These are phyloP conservation scores for Mucor saturninus DNA, from an alignment of 371 early-diverging fungal species.

Conservation along the genomic window DNA sequence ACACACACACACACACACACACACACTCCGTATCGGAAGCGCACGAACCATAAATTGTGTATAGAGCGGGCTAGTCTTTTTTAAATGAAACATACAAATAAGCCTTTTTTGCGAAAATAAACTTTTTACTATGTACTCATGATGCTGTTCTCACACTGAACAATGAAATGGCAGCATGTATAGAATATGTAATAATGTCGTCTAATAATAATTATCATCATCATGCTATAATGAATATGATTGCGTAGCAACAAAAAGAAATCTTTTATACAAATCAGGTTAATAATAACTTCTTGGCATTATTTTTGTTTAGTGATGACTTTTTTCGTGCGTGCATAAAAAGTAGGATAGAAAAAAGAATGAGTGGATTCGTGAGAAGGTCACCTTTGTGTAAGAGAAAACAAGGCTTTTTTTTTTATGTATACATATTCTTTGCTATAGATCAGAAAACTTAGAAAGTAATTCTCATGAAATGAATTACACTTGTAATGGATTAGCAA, in stretches of 20 bases:
- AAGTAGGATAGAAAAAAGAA: not conserved
- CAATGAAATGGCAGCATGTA: too few relatives aligned
- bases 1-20: not conserved
- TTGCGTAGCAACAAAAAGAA: not conserved
- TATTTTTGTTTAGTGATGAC: not conserved
- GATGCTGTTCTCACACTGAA: too few relatives aligned
- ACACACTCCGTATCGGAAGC: not conserved
- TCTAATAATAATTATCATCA: too few relatives aligned
- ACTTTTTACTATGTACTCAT: too few relatives aligned
- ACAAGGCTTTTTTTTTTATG: not conserved
- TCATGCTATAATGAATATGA: too few relatives aligned
- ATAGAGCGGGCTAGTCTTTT: not conserved
- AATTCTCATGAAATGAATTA: too few relatives aligned
- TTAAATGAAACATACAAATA: not conserved
- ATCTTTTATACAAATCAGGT: not conserved
- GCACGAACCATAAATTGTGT: not conserved
- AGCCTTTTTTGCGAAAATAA: too few relatives aligned
- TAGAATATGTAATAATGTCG: too few relatives aligned
- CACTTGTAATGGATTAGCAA: too few relatives aligned
- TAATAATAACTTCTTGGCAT: not conserved
- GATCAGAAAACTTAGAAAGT: too few relatives aligned
- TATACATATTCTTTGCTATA: too few relatives aligned
- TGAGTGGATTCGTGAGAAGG: not conserved
- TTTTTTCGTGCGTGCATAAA: not conserved
- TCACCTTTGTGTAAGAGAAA: constrained; percentile 1